phyloP scores from a whole-genome alignment of 176 grass and related monocot species.

The Zea luxurians region DNA sequence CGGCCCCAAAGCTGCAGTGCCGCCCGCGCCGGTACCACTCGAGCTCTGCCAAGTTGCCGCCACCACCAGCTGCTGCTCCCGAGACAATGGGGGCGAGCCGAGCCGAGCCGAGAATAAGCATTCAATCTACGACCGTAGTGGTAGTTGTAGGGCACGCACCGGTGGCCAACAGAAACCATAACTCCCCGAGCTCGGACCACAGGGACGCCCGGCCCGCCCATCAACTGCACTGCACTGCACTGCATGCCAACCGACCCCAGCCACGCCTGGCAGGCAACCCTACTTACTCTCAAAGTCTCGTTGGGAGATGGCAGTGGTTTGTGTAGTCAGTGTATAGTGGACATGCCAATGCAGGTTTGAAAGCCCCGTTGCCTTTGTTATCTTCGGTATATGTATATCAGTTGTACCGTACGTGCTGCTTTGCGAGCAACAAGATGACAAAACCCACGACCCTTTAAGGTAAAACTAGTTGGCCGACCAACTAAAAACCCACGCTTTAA shows the following conservation, averaged over 20 bases:
- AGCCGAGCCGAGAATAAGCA: not conserved
- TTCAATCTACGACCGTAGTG: too few species aligned
- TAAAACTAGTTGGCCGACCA: slow-evolving; percentile 40
- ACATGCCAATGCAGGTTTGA: too few species aligned
- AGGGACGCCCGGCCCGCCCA: not conserved
- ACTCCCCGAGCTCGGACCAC: slow-evolving; percentile 37
- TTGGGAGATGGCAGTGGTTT: not conserved
- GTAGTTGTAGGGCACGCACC: not conserved
- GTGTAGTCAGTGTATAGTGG: too few species aligned
- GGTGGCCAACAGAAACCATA: slow-evolving; percentile 27
- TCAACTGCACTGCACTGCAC: not conserved
- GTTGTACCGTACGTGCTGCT: not conserved
- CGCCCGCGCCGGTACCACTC: not conserved
- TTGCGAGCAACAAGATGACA: not conserved
- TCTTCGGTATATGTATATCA: slow-evolving; percentile 10
- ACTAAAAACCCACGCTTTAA: slow-evolving; percentile 32
- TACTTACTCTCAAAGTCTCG: too few species aligned
- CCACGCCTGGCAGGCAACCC: not conserved
- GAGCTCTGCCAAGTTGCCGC: not conserved
- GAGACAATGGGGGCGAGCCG: not conserved
- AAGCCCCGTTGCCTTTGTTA: not conserved
- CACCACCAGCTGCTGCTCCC: not conserved
- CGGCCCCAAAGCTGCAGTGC: not conserved
- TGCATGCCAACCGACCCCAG: not conserved
- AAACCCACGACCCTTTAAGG: not conserved